Conservation (phyloP, 768 basidiomycete species). For the Leccinum rimulosum region DNA sequence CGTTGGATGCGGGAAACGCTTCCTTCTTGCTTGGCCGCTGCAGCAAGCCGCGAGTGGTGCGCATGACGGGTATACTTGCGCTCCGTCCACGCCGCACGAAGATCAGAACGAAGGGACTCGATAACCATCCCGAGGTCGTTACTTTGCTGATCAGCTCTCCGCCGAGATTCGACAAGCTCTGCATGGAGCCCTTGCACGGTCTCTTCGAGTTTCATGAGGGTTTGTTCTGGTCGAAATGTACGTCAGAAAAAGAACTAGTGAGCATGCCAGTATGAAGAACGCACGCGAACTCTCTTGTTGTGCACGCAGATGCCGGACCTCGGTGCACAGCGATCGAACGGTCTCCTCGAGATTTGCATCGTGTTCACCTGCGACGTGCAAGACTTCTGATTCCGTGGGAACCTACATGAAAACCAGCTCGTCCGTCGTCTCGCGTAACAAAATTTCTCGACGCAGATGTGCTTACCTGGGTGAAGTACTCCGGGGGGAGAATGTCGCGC, state of each 20-base stretch:
- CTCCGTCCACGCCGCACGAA: neutral
- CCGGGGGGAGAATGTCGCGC: slow-evolving; percentile 2
- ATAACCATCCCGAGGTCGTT: neutral
- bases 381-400: neutral
- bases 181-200: slow-evolving; percentile 2
- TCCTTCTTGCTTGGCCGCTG: neutral
- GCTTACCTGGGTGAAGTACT: neutral
- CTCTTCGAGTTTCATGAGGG: neutral
- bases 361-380: neutral
- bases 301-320: slow-evolving; percentile 4
- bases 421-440: neutral
- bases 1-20: neutral
- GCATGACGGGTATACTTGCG: too few species aligned
- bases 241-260: too few species aligned
- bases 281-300: slow-evolving; percentile 5
- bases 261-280: neutral
- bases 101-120: slow-evolving; percentile 3
- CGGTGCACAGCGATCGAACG: neutral
- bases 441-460: neutral
- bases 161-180: neutral
- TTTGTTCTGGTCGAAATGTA: slow-evolving; percentile 1
- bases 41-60: neutral
- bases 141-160: neutral
- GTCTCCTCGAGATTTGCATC: neutral
- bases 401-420: neutral